Conservation (phyloP, 345 rosid species). For the Hibiscus syriacus region DNA sequence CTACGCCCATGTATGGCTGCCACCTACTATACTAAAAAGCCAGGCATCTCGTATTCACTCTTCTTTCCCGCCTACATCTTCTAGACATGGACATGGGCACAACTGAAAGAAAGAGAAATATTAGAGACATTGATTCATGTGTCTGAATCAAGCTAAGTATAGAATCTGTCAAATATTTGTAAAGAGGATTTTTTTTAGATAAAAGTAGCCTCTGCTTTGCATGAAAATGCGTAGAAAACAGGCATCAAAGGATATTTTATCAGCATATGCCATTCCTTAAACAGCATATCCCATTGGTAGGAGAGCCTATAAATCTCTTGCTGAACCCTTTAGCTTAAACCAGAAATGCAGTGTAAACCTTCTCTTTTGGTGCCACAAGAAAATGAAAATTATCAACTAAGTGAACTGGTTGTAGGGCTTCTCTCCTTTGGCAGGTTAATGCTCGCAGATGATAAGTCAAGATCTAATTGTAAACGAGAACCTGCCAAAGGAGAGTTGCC, state of each 20-base stretch:
- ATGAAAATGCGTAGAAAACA: conserved; percentile 22
- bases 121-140: not conserved
- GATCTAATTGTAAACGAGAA: conserved; percentile 1
- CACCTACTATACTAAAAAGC: conserved; percentile 12
- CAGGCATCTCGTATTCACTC: conserved; percentile 24
- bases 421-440: conserved; percentile 59
- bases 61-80: not conserved
- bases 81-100: not conserved
- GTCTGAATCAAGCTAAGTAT: conserved; percentile 25
- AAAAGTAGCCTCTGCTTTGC: conserved; percentile 16
- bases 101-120: not conserved
- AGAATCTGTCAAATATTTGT: conserved; percentile 27
- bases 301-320: conserved; percentile 1
- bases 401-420: conserved; percentile 57
- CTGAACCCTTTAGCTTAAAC: not conserved
- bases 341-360: not conserved
- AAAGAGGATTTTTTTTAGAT: conserved; percentile 18
- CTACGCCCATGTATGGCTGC: conserved; percentile 8
- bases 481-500: conserved; percentile 98
- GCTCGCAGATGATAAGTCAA: not conserved
- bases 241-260: conserved; percentile 41
- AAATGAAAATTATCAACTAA: conserved; percentile 20
- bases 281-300: conserved; percentile 8
- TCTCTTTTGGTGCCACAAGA: not conserved
- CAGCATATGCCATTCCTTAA: conserved; percentile 41